Evolutionary conservation across 768 basidiomycete species (phyloP).

Genomic region (Amyloporia xantha): DNA sequence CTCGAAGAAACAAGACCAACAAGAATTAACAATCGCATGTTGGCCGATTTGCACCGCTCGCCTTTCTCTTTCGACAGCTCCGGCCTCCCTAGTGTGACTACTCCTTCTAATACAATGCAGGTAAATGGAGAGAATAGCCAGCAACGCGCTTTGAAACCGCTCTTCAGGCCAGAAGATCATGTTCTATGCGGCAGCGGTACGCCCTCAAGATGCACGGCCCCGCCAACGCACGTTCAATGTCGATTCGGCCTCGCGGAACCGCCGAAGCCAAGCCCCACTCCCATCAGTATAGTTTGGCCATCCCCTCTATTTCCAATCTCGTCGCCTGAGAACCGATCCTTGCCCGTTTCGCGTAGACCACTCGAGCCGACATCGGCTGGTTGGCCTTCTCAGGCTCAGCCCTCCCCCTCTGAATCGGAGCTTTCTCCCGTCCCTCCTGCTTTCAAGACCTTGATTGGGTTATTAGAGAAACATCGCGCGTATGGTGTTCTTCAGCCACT

Average conservation of each 20-base stretch:
- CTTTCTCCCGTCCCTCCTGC: background rate
- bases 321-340: too few species aligned
- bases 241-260: too few species aligned
- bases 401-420: background rate
- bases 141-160: too few species aligned
- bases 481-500: slow-evolving; percentile 2
- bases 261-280: too few species aligned
- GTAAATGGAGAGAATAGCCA: background rate
- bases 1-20: too few species aligned
- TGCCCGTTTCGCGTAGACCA: background rate
- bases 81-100: background rate
- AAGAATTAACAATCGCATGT: too few species aligned
- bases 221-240: too few species aligned
- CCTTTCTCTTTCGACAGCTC: background rate
- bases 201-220: too few species aligned
- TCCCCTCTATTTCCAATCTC: too few species aligned
- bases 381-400: background rate
- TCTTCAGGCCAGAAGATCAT: too few species aligned
- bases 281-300: too few species aligned
- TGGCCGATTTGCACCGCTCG: slow-evolving; percentile 80
- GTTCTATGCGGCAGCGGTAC: too few species aligned
- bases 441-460: slow-evolving; percentile 1
- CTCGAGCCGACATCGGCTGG: background rate
- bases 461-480: slow-evolving; percentile 2
- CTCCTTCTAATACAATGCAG: background rate